phyloP scores from a whole-genome alignment of 306 rosid species.

The Casuarina equisetifolia region DNA sequence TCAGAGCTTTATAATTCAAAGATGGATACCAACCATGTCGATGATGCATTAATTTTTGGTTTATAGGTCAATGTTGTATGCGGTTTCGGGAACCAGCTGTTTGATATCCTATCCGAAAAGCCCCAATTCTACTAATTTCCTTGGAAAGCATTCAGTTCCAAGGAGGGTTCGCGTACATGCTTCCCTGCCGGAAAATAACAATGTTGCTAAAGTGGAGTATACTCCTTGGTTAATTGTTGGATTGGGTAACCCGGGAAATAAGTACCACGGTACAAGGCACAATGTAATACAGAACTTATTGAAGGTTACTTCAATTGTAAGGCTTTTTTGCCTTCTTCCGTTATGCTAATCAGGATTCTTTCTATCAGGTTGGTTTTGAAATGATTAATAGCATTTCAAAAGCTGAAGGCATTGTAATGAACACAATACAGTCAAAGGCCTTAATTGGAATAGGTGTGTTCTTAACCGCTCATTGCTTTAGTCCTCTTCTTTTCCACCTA shows the following conservation, averaged over 20 bases:
- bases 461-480: conserved; percentile 12
- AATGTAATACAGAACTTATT: conserved; percentile 46
- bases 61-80: conserved; percentile 69
- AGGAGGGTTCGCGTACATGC: conserved; percentile 49
- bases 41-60: neutral
- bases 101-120: conserved; percentile 40
- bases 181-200: conserved; percentile 40
- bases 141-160: conserved; percentile 31
- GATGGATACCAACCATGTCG: neutral
- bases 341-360: conserved; percentile 24
- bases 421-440: conserved; percentile 88
- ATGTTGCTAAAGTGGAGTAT: conserved; percentile 68
- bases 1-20: neutral
- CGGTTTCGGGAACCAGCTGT: conserved; percentile 44
- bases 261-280: conserved; percentile 92
- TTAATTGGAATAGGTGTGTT: conserved; percentile 79
- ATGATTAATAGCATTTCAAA: conserved; percentile 65
- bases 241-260: conserved; percentile 91
- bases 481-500: neutral
- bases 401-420: conserved; percentile 73
- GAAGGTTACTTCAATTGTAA: conserved; percentile 4
- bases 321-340: neutral
- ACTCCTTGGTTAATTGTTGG: conserved; percentile 98
- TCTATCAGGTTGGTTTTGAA: conserved; percentile 81
- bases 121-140: conserved; percentile 25